Evolutionary conservation across 2,329 filamentous ascomycete species (phyloP).

Genomic region (Claviceps pusilla): DNA sequence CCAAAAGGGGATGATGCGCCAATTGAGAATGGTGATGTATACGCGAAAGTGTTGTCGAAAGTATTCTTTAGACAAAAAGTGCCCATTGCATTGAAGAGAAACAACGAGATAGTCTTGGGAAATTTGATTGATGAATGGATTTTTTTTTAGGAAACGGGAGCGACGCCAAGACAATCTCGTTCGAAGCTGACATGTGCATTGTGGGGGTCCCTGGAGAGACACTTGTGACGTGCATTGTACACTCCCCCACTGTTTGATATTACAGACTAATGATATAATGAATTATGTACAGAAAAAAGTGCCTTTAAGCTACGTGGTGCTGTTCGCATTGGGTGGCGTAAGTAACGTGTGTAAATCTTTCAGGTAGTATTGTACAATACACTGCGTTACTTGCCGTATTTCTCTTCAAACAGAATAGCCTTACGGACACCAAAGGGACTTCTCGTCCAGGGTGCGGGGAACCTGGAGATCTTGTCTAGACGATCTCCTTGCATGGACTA

Average conservation of each 20-base stretch:
- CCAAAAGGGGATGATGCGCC: background rate
- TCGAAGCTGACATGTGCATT: background rate
- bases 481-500: too few species aligned
- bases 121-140: background rate
- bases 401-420: too few species aligned
- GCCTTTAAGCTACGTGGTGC: too few species aligned
- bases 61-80: background rate
- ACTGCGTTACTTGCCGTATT: too few species aligned
- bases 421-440: too few species aligned
- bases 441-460: too few species aligned
- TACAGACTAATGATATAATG: too few species aligned
- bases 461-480: too few species aligned
- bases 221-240: background rate
- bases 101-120: background rate
- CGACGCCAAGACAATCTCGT: background rate
- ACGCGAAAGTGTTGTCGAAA: background rate
- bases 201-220: background rate
- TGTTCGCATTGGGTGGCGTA: too few species aligned
- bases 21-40: background rate
- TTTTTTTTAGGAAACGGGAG: background rate
- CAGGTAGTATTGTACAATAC: too few species aligned
- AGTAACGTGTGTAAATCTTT: too few species aligned
- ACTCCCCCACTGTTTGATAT: background rate
- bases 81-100: background rate
- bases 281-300: too few species aligned